A percentile compares a stretch with the other conserved stretches of the same genome.
Evolutionary conservation across 257 asterid species (phyloP).

Genomic region (Solanum virginianum): DNA sequence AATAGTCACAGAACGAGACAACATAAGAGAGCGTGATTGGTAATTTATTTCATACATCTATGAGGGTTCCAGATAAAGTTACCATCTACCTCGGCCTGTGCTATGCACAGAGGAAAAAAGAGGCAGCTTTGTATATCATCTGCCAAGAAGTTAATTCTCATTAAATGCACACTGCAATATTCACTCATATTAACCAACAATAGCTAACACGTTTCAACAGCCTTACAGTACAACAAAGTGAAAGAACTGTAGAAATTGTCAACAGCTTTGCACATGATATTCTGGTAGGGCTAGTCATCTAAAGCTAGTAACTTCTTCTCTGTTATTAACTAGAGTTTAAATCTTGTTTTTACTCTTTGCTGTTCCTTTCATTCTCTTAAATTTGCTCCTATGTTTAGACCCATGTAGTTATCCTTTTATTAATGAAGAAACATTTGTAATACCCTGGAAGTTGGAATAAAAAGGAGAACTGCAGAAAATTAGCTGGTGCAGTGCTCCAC

Average conservation of each 20-base stretch:
- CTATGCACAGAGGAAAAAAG: background rate
- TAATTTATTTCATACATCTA: background rate
- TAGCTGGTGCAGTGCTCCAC: too few species aligned
- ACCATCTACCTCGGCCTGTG: background rate
- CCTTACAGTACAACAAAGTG: background rate
- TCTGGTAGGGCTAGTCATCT: background rate
- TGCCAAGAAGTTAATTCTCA: background rate
- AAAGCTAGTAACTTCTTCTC: background rate
- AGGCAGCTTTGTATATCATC: background rate
- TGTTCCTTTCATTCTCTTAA: background rate
- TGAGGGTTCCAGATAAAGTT: background rate
- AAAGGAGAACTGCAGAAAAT: too few species aligned
- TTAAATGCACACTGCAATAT: background rate
- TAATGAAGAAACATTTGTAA: background rate
- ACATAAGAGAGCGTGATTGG: background rate
- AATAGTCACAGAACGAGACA: background rate
- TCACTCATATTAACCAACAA: background rate
- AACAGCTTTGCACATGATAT: background rate
- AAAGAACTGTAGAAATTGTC: background rate
- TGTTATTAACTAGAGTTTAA: background rate
- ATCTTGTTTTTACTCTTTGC: background rate
- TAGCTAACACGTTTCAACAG: background rate
- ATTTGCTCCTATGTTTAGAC: background rate
- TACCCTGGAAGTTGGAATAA: too few species aligned
- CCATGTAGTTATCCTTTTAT: background rate